Evolutionary conservation across 2,329 filamentous ascomycete genomes (phyloP).

Genomic region (Aspergillus nomiae): DNA sequence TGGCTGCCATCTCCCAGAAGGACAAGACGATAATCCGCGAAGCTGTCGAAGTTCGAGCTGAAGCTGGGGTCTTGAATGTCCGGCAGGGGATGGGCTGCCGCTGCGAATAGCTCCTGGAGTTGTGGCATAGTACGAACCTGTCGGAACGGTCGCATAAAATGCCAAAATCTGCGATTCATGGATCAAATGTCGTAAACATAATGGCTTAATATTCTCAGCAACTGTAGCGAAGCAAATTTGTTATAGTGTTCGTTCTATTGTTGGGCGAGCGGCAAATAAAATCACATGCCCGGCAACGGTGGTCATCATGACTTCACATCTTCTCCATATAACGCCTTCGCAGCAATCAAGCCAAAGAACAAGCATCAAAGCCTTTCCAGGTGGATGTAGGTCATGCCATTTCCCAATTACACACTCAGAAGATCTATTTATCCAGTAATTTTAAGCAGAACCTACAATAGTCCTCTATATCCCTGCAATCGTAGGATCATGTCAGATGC

Average conservation of each 20-base stretch:
- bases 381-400: neutral
- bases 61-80: slow-evolving; percentile 39
- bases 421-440: neutral
- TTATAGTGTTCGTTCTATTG: neutral
- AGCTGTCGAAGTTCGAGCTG: slow-evolving; percentile 44
- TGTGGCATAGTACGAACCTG: slow-evolving; percentile 25
- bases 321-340: neutral
- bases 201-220: no score
- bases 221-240: neutral
- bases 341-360: neutral
- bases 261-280: slow-evolving; percentile 18
- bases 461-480: neutral
- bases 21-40: slow-evolving; percentile 43
- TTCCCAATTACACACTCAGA: neutral
- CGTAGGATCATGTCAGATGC: slow-evolving; percentile 7
- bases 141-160: neutral
- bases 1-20: slow-evolving; percentile 53
- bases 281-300: slow-evolving; percentile 14
- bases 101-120: slow-evolving; percentile 37
- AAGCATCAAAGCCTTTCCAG: neutral
- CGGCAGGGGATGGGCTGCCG: slow-evolving; percentile 41
- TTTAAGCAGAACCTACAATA: neutral
- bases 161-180: neutral
- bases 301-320: slow-evolving; percentile 37
- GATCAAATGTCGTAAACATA: neutral